phyloP scores from a whole-genome alignment of 2,329 filamentous ascomycete species.

The Cryphonectria japonica region DNA sequence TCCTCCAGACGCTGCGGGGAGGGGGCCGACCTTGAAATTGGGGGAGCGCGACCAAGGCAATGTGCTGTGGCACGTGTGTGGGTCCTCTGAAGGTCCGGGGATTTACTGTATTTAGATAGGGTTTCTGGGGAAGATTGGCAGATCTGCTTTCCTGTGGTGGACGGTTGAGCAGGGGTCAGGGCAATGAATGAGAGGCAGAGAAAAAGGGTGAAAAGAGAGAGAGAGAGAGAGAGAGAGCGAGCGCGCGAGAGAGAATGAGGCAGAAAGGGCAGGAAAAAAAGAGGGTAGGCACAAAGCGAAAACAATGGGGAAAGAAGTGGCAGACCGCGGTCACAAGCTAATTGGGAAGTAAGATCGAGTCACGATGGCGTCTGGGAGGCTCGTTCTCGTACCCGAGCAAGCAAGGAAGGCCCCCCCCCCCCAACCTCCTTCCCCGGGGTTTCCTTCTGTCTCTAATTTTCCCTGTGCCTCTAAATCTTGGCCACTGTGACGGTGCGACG shows the following conservation, averaged over 20 bases:
- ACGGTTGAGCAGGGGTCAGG: neutral
- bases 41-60: slow-evolving; percentile 20
- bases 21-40: slow-evolving; percentile 5
- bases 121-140: neutral
- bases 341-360: slow-evolving; percentile 20
- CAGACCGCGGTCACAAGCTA: slow-evolving; percentile 19
- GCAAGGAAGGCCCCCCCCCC: neutral
- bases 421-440: neutral
- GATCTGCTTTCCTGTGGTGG: neutral
- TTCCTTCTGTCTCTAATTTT: neutral
- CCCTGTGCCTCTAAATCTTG: no score
- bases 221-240: neutral
- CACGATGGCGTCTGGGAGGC: slow-evolving; percentile 26
- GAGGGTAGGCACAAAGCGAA: neutral
- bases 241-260: neutral
- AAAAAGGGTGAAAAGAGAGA: neutral
- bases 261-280: neutral
- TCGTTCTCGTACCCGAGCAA: slow-evolving; percentile 15
- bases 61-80: neutral
- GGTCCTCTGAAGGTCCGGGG: neutral
- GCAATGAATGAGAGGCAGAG: neutral
- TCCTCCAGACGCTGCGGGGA: slow-evolving; percentile 6
- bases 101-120: neutral
- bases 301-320: neutral
- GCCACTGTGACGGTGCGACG: neutral